Conservation (phyloP, 108 stramenopile species). For the Fistulifera solaris region DNA sequence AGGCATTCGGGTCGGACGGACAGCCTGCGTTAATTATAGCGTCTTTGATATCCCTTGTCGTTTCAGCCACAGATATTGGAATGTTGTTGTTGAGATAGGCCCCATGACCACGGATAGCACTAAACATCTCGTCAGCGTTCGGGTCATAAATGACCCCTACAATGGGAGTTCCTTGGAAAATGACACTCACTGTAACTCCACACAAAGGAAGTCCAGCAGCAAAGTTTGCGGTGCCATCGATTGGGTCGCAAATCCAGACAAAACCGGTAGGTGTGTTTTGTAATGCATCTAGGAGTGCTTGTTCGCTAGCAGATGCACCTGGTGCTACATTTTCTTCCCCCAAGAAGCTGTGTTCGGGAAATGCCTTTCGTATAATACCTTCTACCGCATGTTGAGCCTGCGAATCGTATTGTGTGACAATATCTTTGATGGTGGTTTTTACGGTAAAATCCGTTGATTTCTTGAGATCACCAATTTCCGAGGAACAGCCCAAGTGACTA, state of each 20-base stretch:
- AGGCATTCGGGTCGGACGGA: constrained; percentile 54
- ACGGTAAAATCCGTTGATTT: not conserved
- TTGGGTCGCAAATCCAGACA: constrained; percentile 32
- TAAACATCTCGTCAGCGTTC: constrained; percentile 69
- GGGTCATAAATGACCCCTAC: constrained; percentile 86
- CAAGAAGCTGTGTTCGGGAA: constrained; percentile 65
- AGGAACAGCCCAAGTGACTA: constrained; percentile 3
- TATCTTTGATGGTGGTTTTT: constrained; percentile 13
- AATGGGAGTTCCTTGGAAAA: constrained; percentile 56
- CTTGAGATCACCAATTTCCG: not conserved
- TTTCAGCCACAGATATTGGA: constrained; percentile 13
- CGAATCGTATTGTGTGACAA: constrained; percentile 12
- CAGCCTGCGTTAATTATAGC: constrained; percentile 68
- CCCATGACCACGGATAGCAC: constrained; percentile 61
- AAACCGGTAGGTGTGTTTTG: constrained; percentile 21
- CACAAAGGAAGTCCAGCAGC: constrained; percentile 74
- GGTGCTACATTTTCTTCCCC: constrained; percentile 86
- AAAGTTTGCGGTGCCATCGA: constrained; percentile 68
- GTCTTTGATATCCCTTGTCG: constrained; percentile 21
- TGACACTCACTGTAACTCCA: constrained; percentile 73
- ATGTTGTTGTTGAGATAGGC: constrained; percentile 56
- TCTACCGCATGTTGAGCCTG: constrained; percentile 24
- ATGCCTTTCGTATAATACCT: constrained; percentile 37
- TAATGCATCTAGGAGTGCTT: constrained; percentile 41
- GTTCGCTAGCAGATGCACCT: constrained; percentile 64